Base-by-base conservation (phyloP, 495 filamentous ascomycete genomes). In the Talaromyces liani region DNA sequence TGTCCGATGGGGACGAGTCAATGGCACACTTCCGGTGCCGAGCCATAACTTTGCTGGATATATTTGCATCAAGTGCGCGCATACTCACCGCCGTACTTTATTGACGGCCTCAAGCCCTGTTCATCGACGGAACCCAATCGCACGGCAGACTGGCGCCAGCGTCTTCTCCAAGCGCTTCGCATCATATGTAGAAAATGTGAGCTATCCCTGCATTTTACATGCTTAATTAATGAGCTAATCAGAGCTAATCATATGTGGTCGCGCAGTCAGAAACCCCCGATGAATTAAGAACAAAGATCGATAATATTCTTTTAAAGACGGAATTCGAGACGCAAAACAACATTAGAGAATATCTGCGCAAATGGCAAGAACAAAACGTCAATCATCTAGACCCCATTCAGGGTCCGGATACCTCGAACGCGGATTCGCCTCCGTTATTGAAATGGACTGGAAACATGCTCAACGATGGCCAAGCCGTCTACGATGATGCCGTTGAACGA, bases 301-400 rank as follows among this genome's bases (percentile, higher is more conserved):
- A 73, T 49, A 67, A 71, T 55, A 66, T 75, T 12, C 71, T 68
- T 6, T 62, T 76, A 20, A 61, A 71, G 57, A 70, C 63, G 61
- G 74, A 79, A 63, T 70, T 79, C 31, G 76, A 76, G 45, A 65
- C 67, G 18, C 71, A 74, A 49, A 69, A 68, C 51, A 66, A 79
- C 56, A 82, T 87, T 58, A 77, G 85, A 62, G 66, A 80, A 36
- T 79, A 79, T 53, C 72, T 89, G 20, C 72, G 74, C 36, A 71
- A 73, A 76, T 89, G 87, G 87, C 77, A 83, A 55, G 65, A 69
- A 3, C 65, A 57, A 9, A 72, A 73, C 54, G 61, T 71, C 1
- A 74, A 73, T 31, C 22, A 49, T 6, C 22, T 78, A 31, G 78
- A 80, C 41, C 77, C 78, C 0, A 65, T 80, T 6, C 70, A 65